These are phyloP conservation scores for Pichia sp. DNA, from an alignment of 1,139 yeast genomes.

Conservation along the genomic window DNA sequence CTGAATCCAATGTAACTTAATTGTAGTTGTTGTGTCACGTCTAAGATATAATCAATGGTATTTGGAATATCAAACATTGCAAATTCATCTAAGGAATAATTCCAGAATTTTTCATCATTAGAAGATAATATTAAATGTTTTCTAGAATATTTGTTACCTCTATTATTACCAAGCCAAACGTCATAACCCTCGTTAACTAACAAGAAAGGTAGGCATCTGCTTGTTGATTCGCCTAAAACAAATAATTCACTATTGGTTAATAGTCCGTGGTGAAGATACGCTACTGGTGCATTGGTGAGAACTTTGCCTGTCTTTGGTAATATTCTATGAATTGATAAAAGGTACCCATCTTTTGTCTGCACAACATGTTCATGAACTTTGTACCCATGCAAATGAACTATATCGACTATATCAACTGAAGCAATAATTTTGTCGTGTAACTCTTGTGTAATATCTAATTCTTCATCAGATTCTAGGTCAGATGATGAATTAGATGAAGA, in stretches of 20 bases:
- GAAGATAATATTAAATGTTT: constrained; percentile 38
- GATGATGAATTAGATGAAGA: not conserved
- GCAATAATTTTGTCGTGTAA: constrained; percentile 26
- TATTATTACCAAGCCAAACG: constrained; percentile 87
- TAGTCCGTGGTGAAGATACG: constrained; percentile 48
- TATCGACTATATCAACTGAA: constrained; percentile 58
- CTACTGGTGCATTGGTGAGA: constrained; percentile 24
- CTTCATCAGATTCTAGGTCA: not conserved
- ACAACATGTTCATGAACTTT: constrained; percentile 71
- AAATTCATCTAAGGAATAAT: constrained; percentile 80
- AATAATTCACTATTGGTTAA: constrained; percentile 47
- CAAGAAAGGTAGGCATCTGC: constrained; percentile 58
- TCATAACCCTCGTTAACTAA: constrained; percentile 80
- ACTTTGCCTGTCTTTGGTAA: constrained; percentile 11
- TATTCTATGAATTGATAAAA: constrained; percentile 41
- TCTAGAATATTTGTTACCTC: constrained; percentile 82
- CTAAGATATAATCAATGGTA: constrained; percentile 59
- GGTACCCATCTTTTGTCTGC: constrained; percentile 44
- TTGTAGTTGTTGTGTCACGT: constrained; percentile 38
- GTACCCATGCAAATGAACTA: constrained; percentile 63
- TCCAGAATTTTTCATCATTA: constrained; percentile 62
- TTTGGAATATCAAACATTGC: constrained; percentile 82
- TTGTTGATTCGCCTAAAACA: constrained; percentile 39
- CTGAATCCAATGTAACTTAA: constrained; percentile 44
- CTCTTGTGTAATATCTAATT: not conserved